Base-by-base conservation (phyloP, 2,329 filamentous ascomycete species). In the Ceratocystis smalleyi region DNA sequence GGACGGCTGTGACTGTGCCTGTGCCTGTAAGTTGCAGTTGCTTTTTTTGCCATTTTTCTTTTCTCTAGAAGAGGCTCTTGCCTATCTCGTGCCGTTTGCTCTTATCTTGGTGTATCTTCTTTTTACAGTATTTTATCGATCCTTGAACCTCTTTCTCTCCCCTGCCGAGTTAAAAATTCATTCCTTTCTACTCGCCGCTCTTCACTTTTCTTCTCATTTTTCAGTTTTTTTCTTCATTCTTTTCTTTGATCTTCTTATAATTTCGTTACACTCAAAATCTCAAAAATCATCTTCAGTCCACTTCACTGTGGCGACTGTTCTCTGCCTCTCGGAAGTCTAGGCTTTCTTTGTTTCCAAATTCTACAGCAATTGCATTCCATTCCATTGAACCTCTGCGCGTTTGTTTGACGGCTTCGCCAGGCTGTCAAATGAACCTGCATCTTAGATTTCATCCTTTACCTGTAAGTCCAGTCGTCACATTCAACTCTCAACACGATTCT, bases 381-480 rank as follows among this genome's bases (percentile, higher is more conserved):
- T 60, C 32, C 54, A 61, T 65, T 60, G 63, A 64, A 69, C 71
- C 75, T 15, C 35, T 76, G 89, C 90, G 90, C 89, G 89, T 86
- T 95, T 90, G 80, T 87, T 95, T 94, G 90, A 81, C 89, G 88
- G 85, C 86, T 77, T 40, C 73, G 68, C 70, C 69, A 74, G 49
- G 87, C 89, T 91, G 90, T 95, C 89, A 92, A 90, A 96, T 96
- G 91, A 96, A 94, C 90, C 90, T 96, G 91, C 90, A 91, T 79
- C 78, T 77, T 77, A 77, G 77, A 74, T 77, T 79, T 78, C 75
- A 76, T 78, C 77, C 81, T 81, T 75, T 79, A 79, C 47, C 24
- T 40, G 54, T 69, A 66, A 67, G 67, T 73, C 74, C 73, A 66
- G 27, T 43, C 45, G 3, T 5, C 19, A 24, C 49, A 3, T 10